Evolutionary conservation across 2,329 filamentous ascomycete genomes (phyloP), one percentile per base, ranked within the genome.

Genomic region (Aspergillus candidus): DNA sequence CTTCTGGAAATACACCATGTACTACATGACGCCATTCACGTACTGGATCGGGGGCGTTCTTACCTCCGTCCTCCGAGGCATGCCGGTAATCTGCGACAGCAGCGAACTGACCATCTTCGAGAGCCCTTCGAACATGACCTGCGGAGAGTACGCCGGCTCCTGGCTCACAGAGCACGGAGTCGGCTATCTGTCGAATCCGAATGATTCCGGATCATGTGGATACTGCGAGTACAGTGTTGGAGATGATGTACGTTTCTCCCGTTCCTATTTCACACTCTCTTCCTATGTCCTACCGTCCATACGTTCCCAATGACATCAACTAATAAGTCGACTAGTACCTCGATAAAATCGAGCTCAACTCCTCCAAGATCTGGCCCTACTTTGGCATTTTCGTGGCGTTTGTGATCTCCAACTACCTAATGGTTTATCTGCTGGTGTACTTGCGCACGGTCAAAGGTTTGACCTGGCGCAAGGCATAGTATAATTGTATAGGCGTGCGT

Each of bases 11-110:
- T 76, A 79, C 6, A 93, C 86, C 80, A 76, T 93, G 33, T 90
- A 90, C 72, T 76, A 91, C 63, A 77, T 90, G n/a, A 83, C 89
- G 53, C 88, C 88, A 2, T 89, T 93, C 66, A 94, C 87, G 0
- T 83, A 87, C 18, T 80, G 93, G 46, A 87, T 94, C 56, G 76
- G 83, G 31, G 86, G 86, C 46, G 87, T 89, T 69, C 78, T 91
- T 11, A 81, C 84, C 1, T 88, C 86, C 0, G 86, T 87, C 45
- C 75, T 93, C 5, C 80, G 88, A 53, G 78, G 72, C 1, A 71
- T 78, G 7, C 59, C 70, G 0, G 86, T 94, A 1, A 57, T 65
- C 8, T 94, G 88, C 66, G 70, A 62, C 1, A 39, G 72, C 2
- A 40, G 48, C n/a, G 88, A 94, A 64, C 72, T 86, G 45, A 86